Percentiles rank a stretch among this genome's conserved stretches.
Evolutionary conservation across 352 stramenopile species (phyloP).

Genomic region (Pythium apleroticum): DNA sequence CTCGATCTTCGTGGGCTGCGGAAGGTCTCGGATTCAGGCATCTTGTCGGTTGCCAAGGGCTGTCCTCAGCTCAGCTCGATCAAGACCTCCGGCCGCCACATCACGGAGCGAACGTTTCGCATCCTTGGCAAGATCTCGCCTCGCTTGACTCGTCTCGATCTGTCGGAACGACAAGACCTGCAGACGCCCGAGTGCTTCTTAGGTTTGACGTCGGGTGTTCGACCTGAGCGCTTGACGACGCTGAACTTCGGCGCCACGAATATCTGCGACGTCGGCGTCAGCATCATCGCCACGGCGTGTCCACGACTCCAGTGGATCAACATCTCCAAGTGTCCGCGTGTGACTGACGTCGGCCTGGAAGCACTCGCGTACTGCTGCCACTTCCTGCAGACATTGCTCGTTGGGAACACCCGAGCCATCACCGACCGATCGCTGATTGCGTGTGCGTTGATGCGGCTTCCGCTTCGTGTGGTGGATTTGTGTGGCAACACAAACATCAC

Average conservation of each 20-base stretch:
- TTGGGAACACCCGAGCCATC: conserved; percentile 42
- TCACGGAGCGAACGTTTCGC: conserved; percentile 48
- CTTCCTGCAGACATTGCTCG: conserved; percentile 35
- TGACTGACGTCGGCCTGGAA: conserved; percentile 54
- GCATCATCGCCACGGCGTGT: conserved; percentile 47
- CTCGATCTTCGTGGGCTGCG: conserved; percentile 57
- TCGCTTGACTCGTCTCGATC: conserved; percentile 39
- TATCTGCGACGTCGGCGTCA: conserved; percentile 62
- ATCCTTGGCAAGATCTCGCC: conserved; percentile 57
- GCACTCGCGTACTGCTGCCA: conserved; percentile 50
- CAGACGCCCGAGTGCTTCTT: conserved; percentile 46
- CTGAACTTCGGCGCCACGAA: conserved; percentile 56
- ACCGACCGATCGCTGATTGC: conserved; percentile 50
- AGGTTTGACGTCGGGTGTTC: conserved; percentile 25
- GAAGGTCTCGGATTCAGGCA: conserved; percentile 54
- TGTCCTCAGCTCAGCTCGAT: conserved; percentile 41
- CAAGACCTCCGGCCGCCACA: conserved; percentile 52
- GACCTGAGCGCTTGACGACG: conserved; percentile 21
- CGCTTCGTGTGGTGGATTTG: conserved; percentile 49
- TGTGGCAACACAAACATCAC: conserved; percentile 64
- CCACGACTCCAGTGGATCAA: conserved; percentile 46
- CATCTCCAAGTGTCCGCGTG: conserved; percentile 55
- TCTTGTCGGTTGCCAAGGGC: conserved; percentile 47
- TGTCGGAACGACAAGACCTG: conserved; percentile 48
- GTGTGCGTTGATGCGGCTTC: conserved; percentile 41